Conservation (phyloP, 2,329 filamentous ascomycete species). For the Neonectria sp. region DNA sequence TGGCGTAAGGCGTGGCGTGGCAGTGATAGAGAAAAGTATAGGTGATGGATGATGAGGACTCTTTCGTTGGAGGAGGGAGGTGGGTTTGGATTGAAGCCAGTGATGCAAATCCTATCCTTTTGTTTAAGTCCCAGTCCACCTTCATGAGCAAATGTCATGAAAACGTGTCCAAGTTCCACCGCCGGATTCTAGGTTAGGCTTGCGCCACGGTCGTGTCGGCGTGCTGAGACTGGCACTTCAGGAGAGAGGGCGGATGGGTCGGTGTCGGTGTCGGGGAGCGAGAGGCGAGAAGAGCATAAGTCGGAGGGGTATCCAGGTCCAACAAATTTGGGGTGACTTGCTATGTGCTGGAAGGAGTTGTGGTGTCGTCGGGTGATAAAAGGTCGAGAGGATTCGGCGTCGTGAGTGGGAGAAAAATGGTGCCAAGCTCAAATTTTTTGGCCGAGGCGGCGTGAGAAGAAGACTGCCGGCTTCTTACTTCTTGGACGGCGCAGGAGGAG, state of each 20-base stretch:
- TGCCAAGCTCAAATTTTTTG: background rate
- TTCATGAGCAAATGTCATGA: background rate
- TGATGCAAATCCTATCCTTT: background rate
- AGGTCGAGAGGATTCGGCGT: slow-evolving; percentile 15
- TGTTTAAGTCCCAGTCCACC: slow-evolving; percentile 3
- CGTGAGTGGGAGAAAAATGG: background rate
- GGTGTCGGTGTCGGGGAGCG: slow-evolving; percentile 3
- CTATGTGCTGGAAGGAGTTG: slow-evolving; percentile 22
- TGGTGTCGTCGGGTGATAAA: slow-evolving; percentile 24
- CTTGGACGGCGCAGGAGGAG: slow-evolving; percentile 68
- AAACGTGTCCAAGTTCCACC: background rate
- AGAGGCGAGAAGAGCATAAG: slow-evolving; percentile 15
- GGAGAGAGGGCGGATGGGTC: background rate
- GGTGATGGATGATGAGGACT: slow-evolving; percentile 10
- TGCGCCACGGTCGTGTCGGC: slow-evolving; percentile 23
- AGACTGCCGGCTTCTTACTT: slow-evolving; percentile 57
- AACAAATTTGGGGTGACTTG: slow-evolving; percentile 16
- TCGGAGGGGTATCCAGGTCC: slow-evolving; percentile 29
- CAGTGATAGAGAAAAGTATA: slow-evolving; percentile 10
- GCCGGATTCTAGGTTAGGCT: slow-evolving; percentile 11
- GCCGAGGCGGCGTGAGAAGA: background rate
- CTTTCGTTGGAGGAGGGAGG: slow-evolving; percentile 12
- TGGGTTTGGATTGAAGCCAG: background rate
- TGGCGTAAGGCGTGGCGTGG: slow-evolving; percentile 20
- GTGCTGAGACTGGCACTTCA: slow-evolving; percentile 20